Evolutionary conservation across 805 yeast genomes (phyloP).

Genomic region (Saturnispora besseyi): DNA sequence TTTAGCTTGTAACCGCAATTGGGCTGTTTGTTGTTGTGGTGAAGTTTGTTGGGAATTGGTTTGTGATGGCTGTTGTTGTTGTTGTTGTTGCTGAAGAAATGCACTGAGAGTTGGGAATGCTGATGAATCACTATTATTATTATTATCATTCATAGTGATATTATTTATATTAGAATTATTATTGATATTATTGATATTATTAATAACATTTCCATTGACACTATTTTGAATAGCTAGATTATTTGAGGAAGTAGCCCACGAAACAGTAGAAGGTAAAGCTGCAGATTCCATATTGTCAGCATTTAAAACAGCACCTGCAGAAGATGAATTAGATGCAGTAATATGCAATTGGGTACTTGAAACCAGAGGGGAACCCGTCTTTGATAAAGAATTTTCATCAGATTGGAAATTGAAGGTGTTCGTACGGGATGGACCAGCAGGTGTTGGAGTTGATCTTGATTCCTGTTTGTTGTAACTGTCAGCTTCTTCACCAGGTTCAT

Average conservation of each 20-base stretch:
- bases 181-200: constrained; percentile 1
- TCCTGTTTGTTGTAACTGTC: constrained; percentile 91
- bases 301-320: not conserved
- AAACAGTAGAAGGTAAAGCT: constrained; percentile 57
- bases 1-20: constrained; percentile 16
- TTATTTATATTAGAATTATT: not conserved
- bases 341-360: constrained; percentile 12
- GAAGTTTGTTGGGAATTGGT: not conserved
- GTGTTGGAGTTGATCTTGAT: constrained; percentile 4
- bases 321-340: not conserved
- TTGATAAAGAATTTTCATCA: constrained; percentile 34
- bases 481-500: constrained; percentile 99
- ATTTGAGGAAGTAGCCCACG: constrained; percentile 40
- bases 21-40: constrained; percentile 26
- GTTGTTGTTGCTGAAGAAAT: constrained; percentile 15
- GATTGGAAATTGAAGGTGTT: constrained; percentile 55
- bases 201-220: constrained; percentile 22
- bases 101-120: constrained; percentile 49
- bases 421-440: not conserved
- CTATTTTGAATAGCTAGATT: constrained; percentile 23
- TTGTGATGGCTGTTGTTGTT: constrained; percentile 18
- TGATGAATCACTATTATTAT: constrained; percentile 1
- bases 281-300: constrained; percentile 20
- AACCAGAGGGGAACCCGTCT: constrained; percentile 24
- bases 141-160: constrained; percentile 3